These are phyloP conservation scores for Syzygium malaccense DNA, from an alignment of 441 rosid species.

Conservation along the genomic window DNA sequence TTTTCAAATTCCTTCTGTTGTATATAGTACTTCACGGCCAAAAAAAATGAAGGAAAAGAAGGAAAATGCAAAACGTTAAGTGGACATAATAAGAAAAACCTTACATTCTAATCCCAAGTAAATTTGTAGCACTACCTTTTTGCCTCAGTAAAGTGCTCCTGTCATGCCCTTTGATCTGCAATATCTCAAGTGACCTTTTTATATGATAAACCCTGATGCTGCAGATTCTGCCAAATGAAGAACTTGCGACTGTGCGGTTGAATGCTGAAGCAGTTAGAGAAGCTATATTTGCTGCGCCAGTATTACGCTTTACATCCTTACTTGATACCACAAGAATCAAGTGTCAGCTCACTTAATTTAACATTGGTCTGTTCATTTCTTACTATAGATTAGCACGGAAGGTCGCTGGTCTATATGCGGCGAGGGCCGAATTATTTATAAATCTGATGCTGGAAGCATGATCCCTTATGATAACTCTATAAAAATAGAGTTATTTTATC, in stretches of 20 bases:
- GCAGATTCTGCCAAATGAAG: neutral
- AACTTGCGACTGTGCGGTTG: conserved; percentile 1
- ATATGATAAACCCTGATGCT: too few species aligned
- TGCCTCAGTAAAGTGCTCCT: accelerated
- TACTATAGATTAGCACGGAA: too few species aligned
- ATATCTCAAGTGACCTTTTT: neutral
- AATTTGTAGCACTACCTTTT: neutral
- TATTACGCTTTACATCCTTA: neutral
- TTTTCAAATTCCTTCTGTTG: too few species aligned
- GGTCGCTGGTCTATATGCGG: conserved; percentile 1
- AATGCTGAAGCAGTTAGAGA: conserved; percentile 2
- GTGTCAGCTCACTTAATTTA: neutral
- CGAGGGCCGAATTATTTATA: neutral
- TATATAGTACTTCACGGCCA: too few species aligned
- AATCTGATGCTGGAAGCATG: neutral
- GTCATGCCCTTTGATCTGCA: neutral
- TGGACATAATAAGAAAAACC: too few species aligned
- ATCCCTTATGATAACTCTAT: neutral
- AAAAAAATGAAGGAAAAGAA: too few species aligned
- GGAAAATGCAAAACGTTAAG: too few species aligned
- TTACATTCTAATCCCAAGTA: too few species aligned
- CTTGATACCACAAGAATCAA: neutral
- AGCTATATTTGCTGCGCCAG: conserved; percentile 10
- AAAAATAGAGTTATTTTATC: too few species aligned
- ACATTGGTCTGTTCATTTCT: too few species aligned